These are phyloP conservation scores for Ceratocystis alfenasii DNA, from an alignment of 2,329 filamentous ascomycete species.

Conservation along the genomic window DNA sequence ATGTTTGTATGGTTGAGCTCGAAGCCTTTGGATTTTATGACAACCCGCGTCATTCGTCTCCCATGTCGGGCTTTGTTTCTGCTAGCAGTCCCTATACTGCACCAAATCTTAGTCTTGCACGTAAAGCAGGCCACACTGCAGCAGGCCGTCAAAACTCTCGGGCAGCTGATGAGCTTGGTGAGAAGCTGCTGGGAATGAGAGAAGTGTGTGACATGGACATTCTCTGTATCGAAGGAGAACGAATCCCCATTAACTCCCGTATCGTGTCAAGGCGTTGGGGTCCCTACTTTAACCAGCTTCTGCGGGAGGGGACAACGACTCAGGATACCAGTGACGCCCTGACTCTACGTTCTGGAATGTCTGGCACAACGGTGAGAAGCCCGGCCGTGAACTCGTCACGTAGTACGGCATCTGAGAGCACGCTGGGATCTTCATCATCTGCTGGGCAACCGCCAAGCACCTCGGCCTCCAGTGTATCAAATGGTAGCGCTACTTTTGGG, in stretches of 20 bases:
- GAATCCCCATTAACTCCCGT: slow-evolving; percentile 86
- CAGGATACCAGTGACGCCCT: slow-evolving; percentile 62
- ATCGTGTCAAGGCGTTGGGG: slow-evolving; percentile 84
- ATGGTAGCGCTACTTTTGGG: slow-evolving; percentile 27
- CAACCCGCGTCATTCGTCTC: slow-evolving; percentile 68
- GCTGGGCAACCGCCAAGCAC: slow-evolving; percentile 35
- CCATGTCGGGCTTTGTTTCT: slow-evolving; percentile 74
- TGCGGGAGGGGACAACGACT: slow-evolving; percentile 62
- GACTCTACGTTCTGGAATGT: slow-evolving; percentile 56
- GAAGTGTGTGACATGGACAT: slow-evolving; percentile 97
- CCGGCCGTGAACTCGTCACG: slow-evolving; percentile 46
- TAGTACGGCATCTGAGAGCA: slow-evolving; percentile 37
- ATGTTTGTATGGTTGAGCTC: slow-evolving; percentile 91
- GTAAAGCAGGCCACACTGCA: slow-evolving; percentile 52
- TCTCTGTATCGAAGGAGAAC: slow-evolving; percentile 76
- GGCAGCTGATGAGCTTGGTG: slow-evolving; percentile 75
- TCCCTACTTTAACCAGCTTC: slow-evolving; percentile 83
- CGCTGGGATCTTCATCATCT: slow-evolving; percentile 32
- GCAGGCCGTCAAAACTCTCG: slow-evolving; percentile 65
- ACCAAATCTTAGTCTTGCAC: slow-evolving; percentile 43
- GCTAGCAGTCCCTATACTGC: slow-evolving; percentile 59
- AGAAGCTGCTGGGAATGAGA: slow-evolving; percentile 63
- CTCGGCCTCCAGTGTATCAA: slow-evolving; percentile 35
- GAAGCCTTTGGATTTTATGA: slow-evolving; percentile 97
- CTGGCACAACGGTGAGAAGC: slow-evolving; percentile 34